phyloP scores from a whole-genome alignment of 176 grass and related monocot genomes.

The Phyllostachys edulis region DNA sequence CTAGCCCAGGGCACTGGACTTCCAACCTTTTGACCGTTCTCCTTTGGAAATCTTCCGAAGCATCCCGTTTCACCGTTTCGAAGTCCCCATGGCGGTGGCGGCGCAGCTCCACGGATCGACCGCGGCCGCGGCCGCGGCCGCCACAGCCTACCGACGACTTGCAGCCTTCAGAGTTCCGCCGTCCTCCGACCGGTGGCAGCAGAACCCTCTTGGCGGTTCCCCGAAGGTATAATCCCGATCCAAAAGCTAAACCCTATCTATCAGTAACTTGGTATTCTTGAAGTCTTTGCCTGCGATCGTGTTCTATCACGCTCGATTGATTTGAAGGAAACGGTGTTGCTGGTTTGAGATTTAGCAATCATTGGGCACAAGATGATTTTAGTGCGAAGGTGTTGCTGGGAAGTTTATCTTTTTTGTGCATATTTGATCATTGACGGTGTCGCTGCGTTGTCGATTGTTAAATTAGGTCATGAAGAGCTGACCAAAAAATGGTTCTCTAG shows the following conservation, averaged over 20 bases:
- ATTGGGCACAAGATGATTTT: neutral
- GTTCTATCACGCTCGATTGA: neutral
- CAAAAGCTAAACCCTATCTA: neutral
- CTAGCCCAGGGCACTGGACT: neutral
- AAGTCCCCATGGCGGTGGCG: conserved; percentile 37
- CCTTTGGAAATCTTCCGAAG: neutral
- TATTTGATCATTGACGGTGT: neutral
- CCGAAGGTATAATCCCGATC: conserved; percentile 39
- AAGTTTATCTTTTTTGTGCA: neutral
- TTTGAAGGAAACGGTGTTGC: neutral
- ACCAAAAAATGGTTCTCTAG: neutral
- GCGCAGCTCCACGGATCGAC: conserved; percentile 41
- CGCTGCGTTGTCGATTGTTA: neutral
- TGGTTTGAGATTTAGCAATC: neutral
- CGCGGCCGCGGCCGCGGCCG: neutral
- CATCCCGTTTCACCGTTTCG: neutral
- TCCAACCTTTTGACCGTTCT: neutral
- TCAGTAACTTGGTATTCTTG: neutral
- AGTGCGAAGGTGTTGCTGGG: neutral
- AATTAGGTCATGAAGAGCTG: neutral
- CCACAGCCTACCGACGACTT: neutral
- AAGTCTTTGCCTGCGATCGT: neutral
- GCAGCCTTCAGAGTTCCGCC: neutral
- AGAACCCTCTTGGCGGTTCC: neutral
- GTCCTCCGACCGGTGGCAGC: neutral